Base-by-base conservation (phyloP, 306 rosid species). In the Styphnolobium japonicum region DNA sequence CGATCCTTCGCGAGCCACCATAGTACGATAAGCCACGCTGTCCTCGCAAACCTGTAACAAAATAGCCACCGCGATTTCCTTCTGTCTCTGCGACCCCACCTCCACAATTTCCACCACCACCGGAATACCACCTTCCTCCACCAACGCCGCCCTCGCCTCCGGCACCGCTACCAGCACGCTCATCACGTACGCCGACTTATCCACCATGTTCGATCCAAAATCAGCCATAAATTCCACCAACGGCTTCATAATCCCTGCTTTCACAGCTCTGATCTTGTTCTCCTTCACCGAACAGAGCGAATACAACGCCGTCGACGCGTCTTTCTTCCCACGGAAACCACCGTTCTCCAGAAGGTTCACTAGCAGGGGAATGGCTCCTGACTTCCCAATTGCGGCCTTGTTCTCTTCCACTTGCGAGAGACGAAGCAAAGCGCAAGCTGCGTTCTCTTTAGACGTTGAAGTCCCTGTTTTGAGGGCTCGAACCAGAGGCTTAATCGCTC, bases 1-100 rank as follows among this genome's bases (percentile, higher is more conserved):
- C 68, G 99, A 98, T 62, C 99, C 96, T 88, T 95, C 99, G 56
- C 97, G 98, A 21, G 91, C 94, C 78, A 95, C 99, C 98, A 89
- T 78, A 9, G 87, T 75, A 25, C 98, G 94, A 81, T 86, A 87
- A 3, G 66, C 34, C 60, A 65, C 84, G 69, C 79, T 93, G 2
- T 95, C 91, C 66, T 95, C 98, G 53, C 98, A 95, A 18, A 93
- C 52, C 93, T 91, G 97, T 14, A 93, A 75, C 29, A 95, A 55
- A 12, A 91, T 86, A 40, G 86, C 92, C 63, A 84, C 97, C 18
- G 96, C 90, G 7, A 93, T 93, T 83, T 96, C 98, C 78, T 96
- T 96, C 82, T 93, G 96, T 62, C 98, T 73, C 82, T 91, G 98
- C 1, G 96, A 78, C 10, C 98, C 99, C 4, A 87, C 97, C 86